Conservation (phyloP, 768 basidiomycete species). For the Wakefieldia striispora region DNA sequence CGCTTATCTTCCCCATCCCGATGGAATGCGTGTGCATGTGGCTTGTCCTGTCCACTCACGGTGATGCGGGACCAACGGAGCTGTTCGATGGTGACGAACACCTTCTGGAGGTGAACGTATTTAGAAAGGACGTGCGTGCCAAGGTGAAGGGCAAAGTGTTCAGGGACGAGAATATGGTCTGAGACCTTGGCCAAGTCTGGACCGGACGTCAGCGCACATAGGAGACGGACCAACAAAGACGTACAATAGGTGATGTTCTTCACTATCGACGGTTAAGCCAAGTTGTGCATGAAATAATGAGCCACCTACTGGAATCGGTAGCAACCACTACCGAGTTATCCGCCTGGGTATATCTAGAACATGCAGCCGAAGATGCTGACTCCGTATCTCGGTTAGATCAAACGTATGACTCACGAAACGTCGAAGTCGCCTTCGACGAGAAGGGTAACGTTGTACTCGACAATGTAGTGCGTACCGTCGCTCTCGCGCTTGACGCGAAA, state of each 20-base stretch:
- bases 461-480: slow-evolving; percentile 60
- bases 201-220: not conserved
- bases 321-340: slow-evolving; percentile 89
- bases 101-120: slow-evolving; percentile 73
- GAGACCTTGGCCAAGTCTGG: slow-evolving; percentile 86
- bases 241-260: slow-evolving; percentile 68
- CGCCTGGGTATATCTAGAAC: slow-evolving; percentile 73
- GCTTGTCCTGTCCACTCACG: slow-evolving; percentile 41
- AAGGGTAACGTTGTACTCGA: slow-evolving; percentile 80
- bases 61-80: slow-evolving; percentile 82
- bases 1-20: slow-evolving; percentile 92
- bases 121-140: slow-evolving; percentile 79
- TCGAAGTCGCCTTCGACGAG: slow-evolving; percentile 84
- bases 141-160: slow-evolving; percentile 85
- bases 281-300: not conserved
- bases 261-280: slow-evolving; percentile 35
- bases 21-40: slow-evolving; percentile 79
- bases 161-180: slow-evolving; percentile 79
- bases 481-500: slow-evolving; percentile 77
- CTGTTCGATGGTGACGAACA: slow-evolving; percentile 70
- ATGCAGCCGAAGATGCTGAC: too few species aligned
- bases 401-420: slow-evolving; percentile 48
- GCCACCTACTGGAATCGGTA: slow-evolving; percentile 79
- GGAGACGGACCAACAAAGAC: slow-evolving; percentile 4
- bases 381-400: not conserved